Base-by-base conservation (phyloP, 2,329 filamentous ascomycete species). In the Lachnellula hyalina region DNA sequence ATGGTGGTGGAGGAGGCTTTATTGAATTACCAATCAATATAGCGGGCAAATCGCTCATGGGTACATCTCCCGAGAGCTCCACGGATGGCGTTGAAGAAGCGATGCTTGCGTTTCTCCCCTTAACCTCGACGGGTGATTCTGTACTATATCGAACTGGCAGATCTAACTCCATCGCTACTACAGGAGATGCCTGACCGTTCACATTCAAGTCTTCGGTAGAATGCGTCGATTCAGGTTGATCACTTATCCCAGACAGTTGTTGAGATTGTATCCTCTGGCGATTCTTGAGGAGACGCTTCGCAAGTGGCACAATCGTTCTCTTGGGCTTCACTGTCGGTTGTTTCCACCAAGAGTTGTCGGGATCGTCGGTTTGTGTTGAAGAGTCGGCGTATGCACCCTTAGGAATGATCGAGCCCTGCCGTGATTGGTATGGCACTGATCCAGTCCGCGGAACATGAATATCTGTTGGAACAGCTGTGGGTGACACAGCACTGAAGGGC, bases 311-410 rank as follows among this genome's bases (percentile, higher is more conserved):
- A 34, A 68, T 59, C n/a, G 55, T 51, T 21, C 59, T 64, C 52
- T 62, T 64, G 3, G 59, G 55, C 21, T 54, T 63, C 12, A 56
- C 42, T 12, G 25, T 60, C 12, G 56, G 47, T 17, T 52, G 41
- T 40, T 61, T 66, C 56, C 65, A 70, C 68, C 68, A 70, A 2
- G 63, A 65, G 60, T 67, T 55, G 38, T 63, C 55, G 11, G 64
- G 60, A n/a, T 60, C 59, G 28, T 69, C 67, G 2, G 68, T 70
- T 55, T 70, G 68, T 1, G 63, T 65, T 2, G 58, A 59, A 3
- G 63, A 54, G 32, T 68, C 65, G 14, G 56, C 55, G 52, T 70
- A 70, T n/a, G 54, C 55, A 36, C 42, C 34, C 40, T 62, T 67
- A 5, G 57, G 57, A n/a, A 36, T 52, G 2, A 49, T 38, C 8